These are phyloP conservation scores for Gryganskiella cystojenkinii DNA, from an alignment of 192 early-diverging fungal species.

Conservation along the genomic window DNA sequence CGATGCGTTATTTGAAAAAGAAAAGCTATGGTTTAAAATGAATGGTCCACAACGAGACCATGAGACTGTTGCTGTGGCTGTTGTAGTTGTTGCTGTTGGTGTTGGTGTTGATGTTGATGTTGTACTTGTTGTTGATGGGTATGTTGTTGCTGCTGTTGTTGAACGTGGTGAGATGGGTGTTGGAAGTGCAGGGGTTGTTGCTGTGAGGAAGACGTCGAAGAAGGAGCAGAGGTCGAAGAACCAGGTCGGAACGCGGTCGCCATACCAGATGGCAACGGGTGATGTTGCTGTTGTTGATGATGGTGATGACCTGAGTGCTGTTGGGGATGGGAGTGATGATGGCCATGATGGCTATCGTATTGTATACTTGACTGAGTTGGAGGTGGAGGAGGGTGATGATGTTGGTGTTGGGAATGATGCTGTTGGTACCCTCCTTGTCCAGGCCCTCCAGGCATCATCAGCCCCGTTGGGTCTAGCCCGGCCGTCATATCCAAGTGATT, in stretches of 20 bases:
- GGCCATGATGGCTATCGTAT: too few species aligned
- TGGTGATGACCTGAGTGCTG: conserved; percentile 20
- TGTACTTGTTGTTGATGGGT: conserved; percentile 1
- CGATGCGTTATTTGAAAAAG: too few species aligned
- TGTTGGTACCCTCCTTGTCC: conserved; percentile 8
- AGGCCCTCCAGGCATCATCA: conserved; percentile 42
- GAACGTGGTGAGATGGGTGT: background rate
- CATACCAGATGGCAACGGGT: conserved; percentile 34
- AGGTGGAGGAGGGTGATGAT: conserved; percentile 21
- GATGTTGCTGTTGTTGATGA: conserved; percentile 17
- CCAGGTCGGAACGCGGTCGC: conserved; percentile 26
- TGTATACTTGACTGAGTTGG: too few species aligned
- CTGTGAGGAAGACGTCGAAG: background rate
- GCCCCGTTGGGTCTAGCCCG: conserved; percentile 3
- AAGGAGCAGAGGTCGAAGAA: background rate
- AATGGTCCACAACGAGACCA: too few species aligned
- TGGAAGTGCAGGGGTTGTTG: background rate
- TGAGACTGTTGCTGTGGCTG: conserved; percentile 18
- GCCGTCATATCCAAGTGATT: conserved; percentile 42
- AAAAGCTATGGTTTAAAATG: too few species aligned
- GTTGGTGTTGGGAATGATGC: conserved; percentile 6
- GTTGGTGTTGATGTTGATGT: conserved; percentile 21
- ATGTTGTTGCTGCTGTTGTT: background rate
- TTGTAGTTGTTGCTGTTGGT: conserved; percentile 21
- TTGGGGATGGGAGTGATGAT: conserved; percentile 15